phyloP scores from a whole-genome alignment of 805 yeast genomes.

The Pichia phayaonensis region DNA sequence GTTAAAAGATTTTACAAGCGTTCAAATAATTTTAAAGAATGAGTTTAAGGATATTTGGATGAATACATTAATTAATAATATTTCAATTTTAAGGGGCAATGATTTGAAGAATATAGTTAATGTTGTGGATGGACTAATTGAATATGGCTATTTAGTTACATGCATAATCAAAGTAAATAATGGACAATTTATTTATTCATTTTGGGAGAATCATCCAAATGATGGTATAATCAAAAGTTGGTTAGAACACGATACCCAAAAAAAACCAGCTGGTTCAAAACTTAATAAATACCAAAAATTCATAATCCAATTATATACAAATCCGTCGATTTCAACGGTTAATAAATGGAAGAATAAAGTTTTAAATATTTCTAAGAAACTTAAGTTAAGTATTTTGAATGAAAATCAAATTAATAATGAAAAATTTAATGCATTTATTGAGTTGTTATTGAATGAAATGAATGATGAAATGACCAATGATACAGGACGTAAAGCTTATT shows the following conservation, averaged over 20 bases:
- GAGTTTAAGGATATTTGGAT: slow-evolving; percentile 18
- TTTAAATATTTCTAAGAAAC: slow-evolving; percentile 11
- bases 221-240: slow-evolving; percentile 11
- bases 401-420: slow-evolving; percentile 2
- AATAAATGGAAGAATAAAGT: slow-evolving; percentile 6
- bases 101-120: slow-evolving; percentile 18
- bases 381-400: slow-evolving; percentile 6
- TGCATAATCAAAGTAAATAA: slow-evolving; percentile 10
- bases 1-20: slow-evolving; percentile 12
- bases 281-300: slow-evolving; percentile 9
- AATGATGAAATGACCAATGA: slow-evolving; percentile 5
- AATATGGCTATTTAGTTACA: slow-evolving; percentile 9
- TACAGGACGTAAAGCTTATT: background rate
- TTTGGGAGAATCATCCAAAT: slow-evolving; percentile 22
- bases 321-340: slow-evolving; percentile 11
- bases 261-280: background rate
- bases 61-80: slow-evolving; percentile 7
- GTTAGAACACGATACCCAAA: slow-evolving; percentile 6
- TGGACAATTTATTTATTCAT: slow-evolving; percentile 15
- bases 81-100: background rate
- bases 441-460: slow-evolving; percentile 14
- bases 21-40: slow-evolving; percentile 12
- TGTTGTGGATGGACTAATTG: slow-evolving; percentile 12
- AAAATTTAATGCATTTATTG: slow-evolving; percentile 13
- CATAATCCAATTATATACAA: slow-evolving; percentile 9